Base-by-base conservation (phyloP, 202 grass and related monocot species). In the Digitaria exilis region DNA sequence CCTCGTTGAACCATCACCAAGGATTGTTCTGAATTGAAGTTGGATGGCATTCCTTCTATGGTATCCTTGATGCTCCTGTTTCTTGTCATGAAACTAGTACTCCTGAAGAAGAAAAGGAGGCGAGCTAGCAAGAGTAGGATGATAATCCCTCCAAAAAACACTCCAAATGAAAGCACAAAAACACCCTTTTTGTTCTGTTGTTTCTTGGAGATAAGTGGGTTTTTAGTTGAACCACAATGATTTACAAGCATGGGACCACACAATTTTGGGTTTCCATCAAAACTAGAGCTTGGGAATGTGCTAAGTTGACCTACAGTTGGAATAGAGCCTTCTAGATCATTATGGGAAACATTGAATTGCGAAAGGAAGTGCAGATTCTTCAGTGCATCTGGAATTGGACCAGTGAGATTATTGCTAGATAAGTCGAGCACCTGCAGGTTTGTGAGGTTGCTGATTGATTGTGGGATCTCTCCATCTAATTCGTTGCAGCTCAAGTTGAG, bases 341-440 rank as follows among this genome's bases (percentile, higher is more conserved):
- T 89, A 21, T 79, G 51, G 6, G 88, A 89, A 69, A 79, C 34
- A 2, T 86, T 89, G 60, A 89, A 82, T 74, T 0, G 5, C 4
- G 88, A 82, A 43, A 90, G 88, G 21, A 90, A 90, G 73, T 90
- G 39, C 42, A 86, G 59, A 52, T 86, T 32, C 44, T 44, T 75
- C 50, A 83, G 1, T 54, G 73, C 67, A 6, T 2, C 41, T 32
- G 87, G 84, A 58, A 90, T 78, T 37, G 7, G 16, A 75, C 88
- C 88, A 35, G 3, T 90, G 25, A 90, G 73, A 68, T 83, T 13
- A 74, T 90, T 90, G 41, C 18, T 72, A 10, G 95, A 95, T 58
- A 95, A 79, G 44, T 98, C 87, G 0, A 98, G 86, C 48, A 49
- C 21, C 66, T 98, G 86, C 25, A 95, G 70, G 51, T 67, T 90